Base-by-base conservation (phyloP, 2,329 filamentous ascomycete species). In the Ustulina deusta region DNA sequence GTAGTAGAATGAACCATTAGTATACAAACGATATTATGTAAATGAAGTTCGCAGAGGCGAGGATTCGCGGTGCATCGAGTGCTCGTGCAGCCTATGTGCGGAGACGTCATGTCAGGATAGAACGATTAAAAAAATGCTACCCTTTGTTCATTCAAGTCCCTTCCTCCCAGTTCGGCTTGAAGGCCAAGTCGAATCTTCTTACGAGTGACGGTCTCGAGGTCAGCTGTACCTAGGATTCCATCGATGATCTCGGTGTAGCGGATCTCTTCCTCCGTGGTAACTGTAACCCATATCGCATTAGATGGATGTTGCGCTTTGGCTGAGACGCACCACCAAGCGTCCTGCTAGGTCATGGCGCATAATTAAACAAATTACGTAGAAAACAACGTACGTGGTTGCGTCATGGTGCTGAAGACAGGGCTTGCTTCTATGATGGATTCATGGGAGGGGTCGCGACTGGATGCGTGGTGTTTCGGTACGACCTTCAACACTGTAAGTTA, bases 161-260 rank as follows among this genome's bases (percentile, higher is more conserved):
- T 86, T 57, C 85, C 85, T 46, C 84, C 85, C 17, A 89, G 79
- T 29, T 83, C 82, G 55, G 79, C 77, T 76, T 90, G 85, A 49
- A 90, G 79, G 2, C 84, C 85, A 71, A 85, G 83, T 60, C 87
- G 85, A 65, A 90, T 85, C 79, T 87, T 88, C 77, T 90, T 90
- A 68, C 87, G 84, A 32, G 88, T 87, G 60, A 90, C 86, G n/a
- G 88, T 90, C 72, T 86, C 83, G 46, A 90, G 84, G 71, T 90
- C 86, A 63, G 86, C 85, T 11, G 82, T 85, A 29, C 81, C 81
- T 25, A 90, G 83, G 69, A 90, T 89, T 46, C 78, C 81, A 74
- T 90, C 88, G 76, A 90, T 89, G 73, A 90, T 84, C 62, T 81
- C 79, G 61, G 85, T 89, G 77, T 88, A 90, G 71, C 82, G 80